Conservation (phyloP, 2,329 filamentous ascomycete genomes). For the Colletotrichum sp. region DNA sequence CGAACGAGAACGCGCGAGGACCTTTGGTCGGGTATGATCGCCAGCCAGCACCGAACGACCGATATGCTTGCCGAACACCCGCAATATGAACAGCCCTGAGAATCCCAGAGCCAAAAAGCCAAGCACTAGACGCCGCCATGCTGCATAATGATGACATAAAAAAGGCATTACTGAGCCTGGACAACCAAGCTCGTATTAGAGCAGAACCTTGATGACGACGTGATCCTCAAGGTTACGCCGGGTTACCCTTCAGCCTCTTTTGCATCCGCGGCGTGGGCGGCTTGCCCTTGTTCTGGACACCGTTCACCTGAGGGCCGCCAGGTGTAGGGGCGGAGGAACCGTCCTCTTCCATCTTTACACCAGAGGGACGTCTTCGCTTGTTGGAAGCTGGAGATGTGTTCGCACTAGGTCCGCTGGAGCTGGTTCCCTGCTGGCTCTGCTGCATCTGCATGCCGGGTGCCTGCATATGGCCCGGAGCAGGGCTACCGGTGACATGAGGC, state of each 20-base stretch:
- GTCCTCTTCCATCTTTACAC: slow-evolving; percentile 63
- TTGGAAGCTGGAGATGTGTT: slow-evolving; percentile 69
- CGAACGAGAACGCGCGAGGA: slow-evolving; percentile 7
- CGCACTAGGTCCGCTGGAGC: slow-evolving; percentile 68
- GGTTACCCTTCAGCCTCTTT: slow-evolving; percentile 58
- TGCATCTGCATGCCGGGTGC: slow-evolving; percentile 71
- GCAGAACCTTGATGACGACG: slow-evolving; percentile 6
- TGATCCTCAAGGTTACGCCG: slow-evolving; percentile 27
- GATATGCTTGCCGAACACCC: slow-evolving; percentile 21
- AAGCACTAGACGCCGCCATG: slow-evolving; percentile 39
- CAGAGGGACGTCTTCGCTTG: slow-evolving; percentile 62
- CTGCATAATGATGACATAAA: slow-evolving; percentile 38
- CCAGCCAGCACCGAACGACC: slow-evolving; percentile 12
- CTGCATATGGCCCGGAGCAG: slow-evolving; percentile 66
- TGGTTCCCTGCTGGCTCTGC: slow-evolving; percentile 71
- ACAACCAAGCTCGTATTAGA: slow-evolving; percentile 5
- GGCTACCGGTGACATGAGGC: slow-evolving; percentile 63
- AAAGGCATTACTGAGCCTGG: slow-evolving; percentile 25
- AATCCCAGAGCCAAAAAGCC: slow-evolving; percentile 23
- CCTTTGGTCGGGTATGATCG: not conserved
- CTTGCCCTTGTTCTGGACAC: slow-evolving; percentile 53
- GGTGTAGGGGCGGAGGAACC: slow-evolving; percentile 55
- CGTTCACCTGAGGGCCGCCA: slow-evolving; percentile 53
- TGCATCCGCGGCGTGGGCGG: slow-evolving; percentile 62
- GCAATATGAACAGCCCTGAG: slow-evolving; percentile 20